A percentile compares a stretch with the other conserved stretches of the same genome.
Conservation (phyloP, 116 monocot genomes). For the Iris pallida region DNA sequence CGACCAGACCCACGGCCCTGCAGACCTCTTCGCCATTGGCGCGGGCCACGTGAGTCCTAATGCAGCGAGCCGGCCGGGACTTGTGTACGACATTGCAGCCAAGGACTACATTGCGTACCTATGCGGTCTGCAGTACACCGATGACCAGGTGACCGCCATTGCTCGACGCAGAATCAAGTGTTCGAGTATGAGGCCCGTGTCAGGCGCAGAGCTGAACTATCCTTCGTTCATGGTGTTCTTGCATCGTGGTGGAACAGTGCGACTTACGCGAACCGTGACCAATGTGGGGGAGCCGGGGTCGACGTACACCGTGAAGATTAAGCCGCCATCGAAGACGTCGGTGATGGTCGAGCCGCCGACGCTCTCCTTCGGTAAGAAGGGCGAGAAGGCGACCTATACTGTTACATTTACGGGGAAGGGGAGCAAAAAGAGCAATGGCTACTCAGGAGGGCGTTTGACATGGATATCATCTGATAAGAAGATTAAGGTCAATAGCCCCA, state of each 20-base stretch:
- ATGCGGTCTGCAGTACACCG: conserved; percentile 15
- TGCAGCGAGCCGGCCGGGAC: conserved; percentile 16
- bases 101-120: conserved; percentile 17
- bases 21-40: conserved; percentile 16
- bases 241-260: not conserved
- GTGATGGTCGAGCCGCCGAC: conserved; percentile 8
- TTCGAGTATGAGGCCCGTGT: not conserved
- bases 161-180: conserved; percentile 2
- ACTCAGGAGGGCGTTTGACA: not conserved
- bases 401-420: not conserved
- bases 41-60: conserved; percentile 33
- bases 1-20: conserved; percentile 3
- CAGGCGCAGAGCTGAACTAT: conserved; percentile 19
- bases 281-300: conserved; percentile 20
- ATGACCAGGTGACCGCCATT: conserved; percentile 7
- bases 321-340: not conserved
- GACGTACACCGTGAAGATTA: not conserved
- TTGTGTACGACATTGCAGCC: conserved; percentile 10
- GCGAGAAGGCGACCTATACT: not conserved
- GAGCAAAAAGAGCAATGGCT: not conserved
- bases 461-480: not conserved
- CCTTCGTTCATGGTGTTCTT: conserved; percentile 16
- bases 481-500: not conserved
- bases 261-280: conserved; percentile 14
- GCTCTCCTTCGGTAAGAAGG: not conserved